Evolutionary conservation across 2,329 filamentous ascomycete species (phyloP).

Genomic region (Pseudocercospora macadamiae): DNA sequence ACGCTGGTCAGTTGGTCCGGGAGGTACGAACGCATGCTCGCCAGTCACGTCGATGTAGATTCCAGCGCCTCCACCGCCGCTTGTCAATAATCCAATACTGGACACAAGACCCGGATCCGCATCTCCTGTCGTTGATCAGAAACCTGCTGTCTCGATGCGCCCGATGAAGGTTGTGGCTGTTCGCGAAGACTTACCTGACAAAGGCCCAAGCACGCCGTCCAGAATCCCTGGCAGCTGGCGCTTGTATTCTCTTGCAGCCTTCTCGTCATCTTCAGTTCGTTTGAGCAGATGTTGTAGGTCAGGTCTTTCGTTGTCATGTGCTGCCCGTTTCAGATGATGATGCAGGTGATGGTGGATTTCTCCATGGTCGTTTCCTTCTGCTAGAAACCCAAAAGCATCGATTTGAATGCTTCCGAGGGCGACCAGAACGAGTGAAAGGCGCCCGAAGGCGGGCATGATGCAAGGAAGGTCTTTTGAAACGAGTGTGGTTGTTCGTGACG

Average conservation of each 20-base stretch:
- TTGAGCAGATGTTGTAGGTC: neutral
- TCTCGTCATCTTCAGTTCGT: neutral
- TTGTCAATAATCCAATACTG: neutral
- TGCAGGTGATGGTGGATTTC: neutral
- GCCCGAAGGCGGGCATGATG: conserved; percentile 1
- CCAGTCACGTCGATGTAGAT: neutral
- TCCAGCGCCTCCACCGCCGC: neutral
- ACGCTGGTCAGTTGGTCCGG: conserved; percentile 3
- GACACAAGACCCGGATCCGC: neutral
- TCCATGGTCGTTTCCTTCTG: neutral
- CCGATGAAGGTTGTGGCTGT: neutral
- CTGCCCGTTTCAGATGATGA: neutral
- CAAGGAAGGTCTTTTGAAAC: neutral
- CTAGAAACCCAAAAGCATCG: neutral
- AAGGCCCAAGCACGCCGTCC: neutral
- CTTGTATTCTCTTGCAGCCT: neutral
- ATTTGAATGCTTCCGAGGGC: neutral
- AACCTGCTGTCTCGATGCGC: neutral
- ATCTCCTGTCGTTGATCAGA: neutral
- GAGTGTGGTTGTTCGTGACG: neutral
- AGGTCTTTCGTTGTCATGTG: neutral
- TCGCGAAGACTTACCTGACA: neutral
- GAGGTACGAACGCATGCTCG: neutral
- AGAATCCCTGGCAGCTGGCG: neutral
- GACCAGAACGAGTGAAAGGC: neutral